phyloP scores from a whole-genome alignment of 805 yeast genomes.

The Jamesozyma lodderae region DNA sequence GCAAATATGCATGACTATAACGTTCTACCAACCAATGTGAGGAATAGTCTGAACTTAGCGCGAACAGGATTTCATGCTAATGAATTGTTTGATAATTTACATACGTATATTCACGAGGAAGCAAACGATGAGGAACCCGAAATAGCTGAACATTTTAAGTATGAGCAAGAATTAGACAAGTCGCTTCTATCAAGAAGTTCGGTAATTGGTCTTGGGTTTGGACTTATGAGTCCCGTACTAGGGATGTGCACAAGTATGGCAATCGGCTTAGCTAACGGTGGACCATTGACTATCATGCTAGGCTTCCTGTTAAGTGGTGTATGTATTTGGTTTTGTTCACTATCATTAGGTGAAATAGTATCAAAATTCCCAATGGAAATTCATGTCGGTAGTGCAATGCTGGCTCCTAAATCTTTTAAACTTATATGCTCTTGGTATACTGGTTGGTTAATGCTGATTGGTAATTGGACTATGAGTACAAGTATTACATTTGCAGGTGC shows the following conservation, averaged over 20 bases:
- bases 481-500: conserved; percentile 70
- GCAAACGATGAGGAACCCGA: conserved; percentile 42
- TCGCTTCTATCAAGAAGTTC: conserved; percentile 55
- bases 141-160: conserved; percentile 61
- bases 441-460: conserved; percentile 66
- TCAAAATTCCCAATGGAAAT: conserved; percentile 72
- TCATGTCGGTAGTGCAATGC: conserved; percentile 66
- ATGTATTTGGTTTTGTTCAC: conserved; percentile 54
- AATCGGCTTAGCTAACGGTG: conserved; percentile 67
- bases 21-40: conserved; percentile 15
- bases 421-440: conserved; percentile 62
- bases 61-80: conserved; percentile 13
- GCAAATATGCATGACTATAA: conserved; percentile 24
- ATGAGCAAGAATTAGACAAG: conserved; percentile 62
- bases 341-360: conserved; percentile 68
- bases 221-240: conserved; percentile 74
- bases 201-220: conserved; percentile 69
- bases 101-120: conserved; percentile 28
- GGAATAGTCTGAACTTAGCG: conserved; percentile 13
- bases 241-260: conserved; percentile 68
- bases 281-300: conserved; percentile 63
- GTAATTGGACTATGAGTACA: conserved; percentile 71
- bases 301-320: conserved; percentile 65
- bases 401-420: conserved; percentile 52
- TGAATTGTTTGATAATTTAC: conserved; percentile 24